phyloP scores from a whole-genome alignment of 495 filamentous ascomycete species.

The Xylaria cubensis region DNA sequence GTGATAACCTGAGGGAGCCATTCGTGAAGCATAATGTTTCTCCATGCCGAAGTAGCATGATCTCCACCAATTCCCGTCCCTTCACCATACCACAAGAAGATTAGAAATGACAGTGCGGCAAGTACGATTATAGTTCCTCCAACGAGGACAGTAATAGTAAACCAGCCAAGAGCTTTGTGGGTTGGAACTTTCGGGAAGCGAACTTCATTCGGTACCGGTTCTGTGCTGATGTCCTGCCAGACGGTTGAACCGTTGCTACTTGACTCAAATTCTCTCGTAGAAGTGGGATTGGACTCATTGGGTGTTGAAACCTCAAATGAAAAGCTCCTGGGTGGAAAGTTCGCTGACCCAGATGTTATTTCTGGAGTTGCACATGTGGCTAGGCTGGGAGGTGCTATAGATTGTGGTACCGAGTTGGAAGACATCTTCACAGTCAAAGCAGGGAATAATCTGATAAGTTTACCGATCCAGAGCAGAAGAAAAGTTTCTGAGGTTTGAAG shows the following conservation, averaged over 20 bases:
- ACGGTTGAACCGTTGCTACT: not conserved
- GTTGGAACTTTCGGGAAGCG: not conserved
- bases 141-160: not conserved
- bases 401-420: not conserved
- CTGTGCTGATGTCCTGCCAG: not conserved
- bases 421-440: not conserved
- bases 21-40: slow-evolving; percentile 17
- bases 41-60: not conserved
- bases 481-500: not conserved
- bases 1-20: slow-evolving; percentile 16
- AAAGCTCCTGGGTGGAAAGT: not conserved
- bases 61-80: not conserved
- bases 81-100: slow-evolving; percentile 17
- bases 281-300: not conserved
- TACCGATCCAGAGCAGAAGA: not conserved
- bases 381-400: not conserved
- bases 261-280: not conserved
- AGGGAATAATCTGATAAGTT: not conserved
- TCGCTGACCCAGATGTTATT: not conserved
- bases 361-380: not conserved
- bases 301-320: not conserved
- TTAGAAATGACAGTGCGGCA: not conserved
- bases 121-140: slow-evolving; percentile 5
- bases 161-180: slow-evolving; percentile 1
- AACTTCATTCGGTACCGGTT: not conserved